These are phyloP conservation scores for Musa schizocarpa DNA, from an alignment of 176 grass and related monocot species.

Conservation along the genomic window DNA sequence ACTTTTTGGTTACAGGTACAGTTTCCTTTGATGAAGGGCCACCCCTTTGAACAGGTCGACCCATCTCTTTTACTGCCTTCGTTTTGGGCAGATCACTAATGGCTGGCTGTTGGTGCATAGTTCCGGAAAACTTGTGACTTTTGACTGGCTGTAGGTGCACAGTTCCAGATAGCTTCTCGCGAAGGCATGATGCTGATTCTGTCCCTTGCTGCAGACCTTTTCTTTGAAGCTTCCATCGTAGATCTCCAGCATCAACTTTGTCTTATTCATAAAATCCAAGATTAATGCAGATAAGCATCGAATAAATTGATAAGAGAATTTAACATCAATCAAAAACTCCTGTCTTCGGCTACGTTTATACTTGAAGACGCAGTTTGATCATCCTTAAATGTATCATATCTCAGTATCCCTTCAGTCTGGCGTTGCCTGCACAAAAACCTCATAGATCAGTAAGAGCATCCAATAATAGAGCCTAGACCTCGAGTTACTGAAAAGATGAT, in stretches of 20 bases:
- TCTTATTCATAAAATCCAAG: constrained; percentile 28
- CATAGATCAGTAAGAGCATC: background rate
- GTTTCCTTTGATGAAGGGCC: background rate
- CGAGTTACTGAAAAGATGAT: background rate
- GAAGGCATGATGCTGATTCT: constrained; percentile 31
- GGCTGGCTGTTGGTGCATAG: background rate
- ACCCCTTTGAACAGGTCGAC: constrained; percentile 34
- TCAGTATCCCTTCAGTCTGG: constrained; percentile 48
- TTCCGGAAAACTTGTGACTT: background rate
- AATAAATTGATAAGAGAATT: constrained; percentile 6
- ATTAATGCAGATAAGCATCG: constrained; percentile 14
- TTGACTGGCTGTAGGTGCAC: constrained; percentile 27
- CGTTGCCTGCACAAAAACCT: constrained; percentile 28
- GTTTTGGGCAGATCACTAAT: constrained; percentile 23
- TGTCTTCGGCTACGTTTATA: constrained; percentile 18
- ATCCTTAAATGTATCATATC: constrained; percentile 48
- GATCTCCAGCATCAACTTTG: constrained; percentile 32
- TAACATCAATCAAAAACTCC: constrained; percentile 1
- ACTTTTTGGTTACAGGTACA: constrained; percentile 25
- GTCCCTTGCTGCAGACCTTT: constrained; percentile 25
- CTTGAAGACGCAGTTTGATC: constrained; percentile 24
- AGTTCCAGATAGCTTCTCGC: constrained; percentile 40
- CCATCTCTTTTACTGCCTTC: constrained; percentile 24
- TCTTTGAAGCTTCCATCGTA: constrained; percentile 29
- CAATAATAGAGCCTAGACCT: background rate